Evolutionary conservation across 306 rosid species (phyloP), one percentile per base, ranked within the genome.

Genomic region (Prunus dulcis): DNA sequence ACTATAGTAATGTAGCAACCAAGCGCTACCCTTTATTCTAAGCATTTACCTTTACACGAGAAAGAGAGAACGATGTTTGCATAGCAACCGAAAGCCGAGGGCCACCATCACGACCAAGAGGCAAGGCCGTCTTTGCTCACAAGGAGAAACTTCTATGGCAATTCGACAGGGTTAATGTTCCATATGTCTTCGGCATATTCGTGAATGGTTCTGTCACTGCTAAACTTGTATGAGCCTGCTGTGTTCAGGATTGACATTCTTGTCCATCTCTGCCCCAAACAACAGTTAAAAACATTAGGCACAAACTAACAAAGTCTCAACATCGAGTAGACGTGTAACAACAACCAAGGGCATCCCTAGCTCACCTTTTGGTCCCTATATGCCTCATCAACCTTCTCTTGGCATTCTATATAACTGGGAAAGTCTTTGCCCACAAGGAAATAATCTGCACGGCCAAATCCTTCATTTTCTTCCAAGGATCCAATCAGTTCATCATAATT

Each of bases 351-450:
- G 80, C 61, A 46, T 58, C 77, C 45, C 80, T 41, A 64, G 77
- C 91, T 82, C 76, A 91, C 99, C 80, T 75, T 88, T 84, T 90
- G 96, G 86, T 95, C 90, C 12, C 79, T 74, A 53, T 95, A 95
- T 32, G 97, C 96, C 83, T 92, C 83, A 34, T 96, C 98, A 34
- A 96, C 98, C 83, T 91, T 74, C 74, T 90, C 96, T 76, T 96
- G 99, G 85, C 96, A 92, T 86, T 96, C 99, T 58, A 92, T 79
- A 83, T 96, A 96, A 86, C 96, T 89, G 74, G 97, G 98, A 89
- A 96, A 96, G 93, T 96, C 99, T 74, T 92, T 86, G 67, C 93
- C 99, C 76, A 96, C 99, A 10, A 96, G 99, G 86, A 96, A 96
- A 82, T 96, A 96, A 84, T 96, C 99, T 60, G 90, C 99, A 25